Conservation (phyloP, 352 stramenopile species). For the Phytophthora megakarya region DNA sequence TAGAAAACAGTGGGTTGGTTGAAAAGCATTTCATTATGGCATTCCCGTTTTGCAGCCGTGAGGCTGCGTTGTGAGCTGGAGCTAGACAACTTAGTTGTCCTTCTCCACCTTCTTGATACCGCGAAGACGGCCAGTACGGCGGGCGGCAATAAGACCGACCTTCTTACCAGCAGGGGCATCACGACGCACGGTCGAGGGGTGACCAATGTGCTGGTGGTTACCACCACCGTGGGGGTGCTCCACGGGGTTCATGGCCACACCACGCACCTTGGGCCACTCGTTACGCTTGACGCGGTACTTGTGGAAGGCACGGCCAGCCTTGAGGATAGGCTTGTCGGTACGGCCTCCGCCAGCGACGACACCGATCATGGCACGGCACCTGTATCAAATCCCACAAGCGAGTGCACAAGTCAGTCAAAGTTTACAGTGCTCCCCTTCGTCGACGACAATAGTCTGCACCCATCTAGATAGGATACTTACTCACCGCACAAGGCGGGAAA, state of each 20-base stretch:
- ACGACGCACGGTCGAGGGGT: slow-evolving; percentile 95
- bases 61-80: slow-evolving; percentile 23
- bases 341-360: slow-evolving; percentile 98
- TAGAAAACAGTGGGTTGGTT: slow-evolving; percentile 7
- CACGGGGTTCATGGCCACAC: slow-evolving; percentile 99
- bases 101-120: slow-evolving; percentile 98
- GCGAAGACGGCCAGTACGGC: slow-evolving; percentile 96
- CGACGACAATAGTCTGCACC: slow-evolving; percentile 17
- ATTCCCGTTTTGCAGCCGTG: slow-evolving; percentile 45
- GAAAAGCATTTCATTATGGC: slow-evolving; percentile 53
- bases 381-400: slow-evolving; percentile 44
- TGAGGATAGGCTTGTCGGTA: slow-evolving; percentile 99
- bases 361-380: slow-evolving; percentile 96
- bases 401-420: slow-evolving; percentile 41
- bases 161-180: slow-evolving; percentile 97
- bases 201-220: slow-evolving; percentile 99
- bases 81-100: slow-evolving; percentile 71
- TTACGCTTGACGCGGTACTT: slow-evolving; percentile 99
- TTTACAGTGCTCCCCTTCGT: slow-evolving; percentile 6
- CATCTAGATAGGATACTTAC: slow-evolving; percentile 72
- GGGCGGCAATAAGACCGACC: slow-evolving; percentile 98
- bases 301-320: slow-evolving; percentile 97
- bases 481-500: slow-evolving; percentile 79
- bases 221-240: slow-evolving; percentile 99
- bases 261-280: slow-evolving; percentile 98